Evolutionary conservation across 129 eudicot genomes (phyloP).

Genomic region (Arctium lappa): DNA sequence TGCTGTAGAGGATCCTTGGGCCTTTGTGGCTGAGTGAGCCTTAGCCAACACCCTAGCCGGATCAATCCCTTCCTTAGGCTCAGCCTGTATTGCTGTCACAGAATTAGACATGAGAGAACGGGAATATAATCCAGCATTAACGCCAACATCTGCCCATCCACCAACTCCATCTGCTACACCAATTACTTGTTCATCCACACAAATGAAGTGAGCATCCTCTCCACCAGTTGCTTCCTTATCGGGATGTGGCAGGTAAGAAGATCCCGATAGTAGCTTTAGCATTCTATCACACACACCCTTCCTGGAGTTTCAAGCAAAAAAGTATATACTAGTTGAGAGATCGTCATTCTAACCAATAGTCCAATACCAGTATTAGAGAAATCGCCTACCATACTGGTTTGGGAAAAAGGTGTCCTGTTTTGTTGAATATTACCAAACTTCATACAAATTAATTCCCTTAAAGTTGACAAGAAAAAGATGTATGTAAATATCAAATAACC

Average conservation of each 20-base stretch:
- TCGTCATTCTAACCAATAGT: too few species aligned
- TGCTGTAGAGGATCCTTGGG: slow-evolving; percentile 86
- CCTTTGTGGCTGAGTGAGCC: slow-evolving; percentile 65
- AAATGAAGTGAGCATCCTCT: slow-evolving; percentile 95
- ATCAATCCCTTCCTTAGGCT: slow-evolving; percentile 57
- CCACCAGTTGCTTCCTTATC: slow-evolving; percentile 83
- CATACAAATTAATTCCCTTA: neutral
- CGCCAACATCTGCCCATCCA: slow-evolving; percentile 94
- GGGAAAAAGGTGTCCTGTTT: too few species aligned
- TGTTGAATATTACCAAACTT: too few species aligned
- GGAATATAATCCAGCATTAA: slow-evolving; percentile 83
- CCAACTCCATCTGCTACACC: slow-evolving; percentile 99
- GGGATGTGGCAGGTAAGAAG: slow-evolving; percentile 86
- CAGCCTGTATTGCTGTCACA: slow-evolving; percentile 48
- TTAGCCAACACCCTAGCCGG: slow-evolving; percentile 69
- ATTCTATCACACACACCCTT: slow-evolving; percentile 15
- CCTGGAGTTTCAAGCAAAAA: slow-evolving; percentile 15
- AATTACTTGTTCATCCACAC: slow-evolving; percentile 70
- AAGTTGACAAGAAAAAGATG: neutral
- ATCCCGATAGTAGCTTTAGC: slow-evolving; percentile 63
- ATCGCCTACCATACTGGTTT: too few species aligned
- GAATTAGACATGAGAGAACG: slow-evolving; percentile 89
- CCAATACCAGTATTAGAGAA: neutral
- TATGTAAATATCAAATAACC: neutral
- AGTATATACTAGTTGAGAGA: neutral